These are phyloP conservation scores for Fusarium sp. DNA, from an alignment of 2,329 filamentous ascomycete species.

Conservation along the genomic window DNA sequence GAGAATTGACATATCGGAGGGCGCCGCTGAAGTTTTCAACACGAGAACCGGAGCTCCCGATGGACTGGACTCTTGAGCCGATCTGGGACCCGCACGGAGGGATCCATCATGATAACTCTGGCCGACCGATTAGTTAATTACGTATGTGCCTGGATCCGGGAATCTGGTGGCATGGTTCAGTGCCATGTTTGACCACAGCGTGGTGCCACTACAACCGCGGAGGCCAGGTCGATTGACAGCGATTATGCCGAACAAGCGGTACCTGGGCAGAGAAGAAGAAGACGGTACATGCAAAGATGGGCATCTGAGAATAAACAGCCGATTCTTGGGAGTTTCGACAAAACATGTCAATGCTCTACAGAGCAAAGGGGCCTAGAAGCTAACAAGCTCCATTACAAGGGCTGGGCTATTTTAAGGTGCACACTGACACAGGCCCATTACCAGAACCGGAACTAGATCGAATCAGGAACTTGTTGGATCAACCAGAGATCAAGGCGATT, in stretches of 20 bases:
- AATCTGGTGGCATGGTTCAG: conserved; percentile 23
- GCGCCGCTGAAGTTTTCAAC: background rate
- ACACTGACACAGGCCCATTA: conserved; percentile 7
- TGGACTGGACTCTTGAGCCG: conserved; percentile 1
- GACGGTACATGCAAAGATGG: background rate
- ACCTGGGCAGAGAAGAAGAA: conserved; percentile 1
- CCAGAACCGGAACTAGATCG: conserved; percentile 9
- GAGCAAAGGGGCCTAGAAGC: background rate
- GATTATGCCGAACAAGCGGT: background rate
- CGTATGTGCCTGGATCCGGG: conserved; percentile 29
- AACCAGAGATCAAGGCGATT: background rate
- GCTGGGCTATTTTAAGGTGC: conserved; percentile 32
- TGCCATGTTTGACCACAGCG: conserved; percentile 24
- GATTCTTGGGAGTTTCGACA: background rate
- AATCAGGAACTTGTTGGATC: conserved; percentile 22
- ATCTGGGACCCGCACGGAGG: conserved; percentile 3
- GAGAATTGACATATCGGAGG: background rate
- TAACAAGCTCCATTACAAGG: background rate
- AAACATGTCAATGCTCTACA: background rate
- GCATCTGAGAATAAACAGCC: background rate
- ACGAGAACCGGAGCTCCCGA: conserved; percentile 1
- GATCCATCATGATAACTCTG: background rate
- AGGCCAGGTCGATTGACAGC: conserved; percentile 1
- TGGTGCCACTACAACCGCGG: conserved; percentile 16
- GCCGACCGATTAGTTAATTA: background rate